Conservation (phyloP, 495 filamentous ascomycete species). For the Mycothermus thermophilus region DNA sequence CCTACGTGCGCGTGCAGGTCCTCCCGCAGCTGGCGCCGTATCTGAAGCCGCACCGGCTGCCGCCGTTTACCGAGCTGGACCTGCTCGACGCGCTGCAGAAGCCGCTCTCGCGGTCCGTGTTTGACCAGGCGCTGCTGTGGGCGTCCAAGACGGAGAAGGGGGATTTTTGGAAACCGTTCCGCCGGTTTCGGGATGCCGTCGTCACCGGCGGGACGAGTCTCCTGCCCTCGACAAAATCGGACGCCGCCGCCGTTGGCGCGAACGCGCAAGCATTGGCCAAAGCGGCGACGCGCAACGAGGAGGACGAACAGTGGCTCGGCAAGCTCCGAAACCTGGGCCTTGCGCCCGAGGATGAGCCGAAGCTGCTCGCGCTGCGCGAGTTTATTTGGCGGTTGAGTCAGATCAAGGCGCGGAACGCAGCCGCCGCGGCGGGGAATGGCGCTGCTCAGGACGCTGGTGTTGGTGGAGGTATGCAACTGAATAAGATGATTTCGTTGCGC, state of each 20-base stretch:
- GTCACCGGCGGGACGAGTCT: constrained; percentile 33
- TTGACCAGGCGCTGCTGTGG: constrained; percentile 80
- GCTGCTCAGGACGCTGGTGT: too few relatives aligned
- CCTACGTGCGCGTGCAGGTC: constrained; percentile 73
- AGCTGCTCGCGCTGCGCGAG: constrained; percentile 71
- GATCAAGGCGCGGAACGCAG: constrained; percentile 46
- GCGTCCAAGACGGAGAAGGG: constrained; percentile 65
- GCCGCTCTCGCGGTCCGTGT: constrained; percentile 62
- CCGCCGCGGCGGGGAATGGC: constrained; percentile 15
- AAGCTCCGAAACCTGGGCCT: constrained; percentile 76
- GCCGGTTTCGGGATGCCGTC: constrained; percentile 50
- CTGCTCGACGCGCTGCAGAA: constrained; percentile 75
- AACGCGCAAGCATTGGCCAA: constrained; percentile 26
- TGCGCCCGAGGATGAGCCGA: constrained; percentile 72
- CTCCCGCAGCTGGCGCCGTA: constrained; percentile 67
- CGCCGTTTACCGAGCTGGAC: constrained; percentile 51
- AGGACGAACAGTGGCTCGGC: constrained; percentile 90
- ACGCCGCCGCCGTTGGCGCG: too few relatives aligned
- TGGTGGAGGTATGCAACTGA: too few relatives aligned
- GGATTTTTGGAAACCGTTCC: constrained; percentile 69
- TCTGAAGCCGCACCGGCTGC: constrained; percentile 51
- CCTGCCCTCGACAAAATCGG: constrained; percentile 15
- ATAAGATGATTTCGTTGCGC: constrained; percentile 55
- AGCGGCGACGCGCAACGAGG: constrained; percentile 59
- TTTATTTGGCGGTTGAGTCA: constrained; percentile 80